Conservation (phyloP, 805 yeast genomes). For the Barnettozyma californica region DNA sequence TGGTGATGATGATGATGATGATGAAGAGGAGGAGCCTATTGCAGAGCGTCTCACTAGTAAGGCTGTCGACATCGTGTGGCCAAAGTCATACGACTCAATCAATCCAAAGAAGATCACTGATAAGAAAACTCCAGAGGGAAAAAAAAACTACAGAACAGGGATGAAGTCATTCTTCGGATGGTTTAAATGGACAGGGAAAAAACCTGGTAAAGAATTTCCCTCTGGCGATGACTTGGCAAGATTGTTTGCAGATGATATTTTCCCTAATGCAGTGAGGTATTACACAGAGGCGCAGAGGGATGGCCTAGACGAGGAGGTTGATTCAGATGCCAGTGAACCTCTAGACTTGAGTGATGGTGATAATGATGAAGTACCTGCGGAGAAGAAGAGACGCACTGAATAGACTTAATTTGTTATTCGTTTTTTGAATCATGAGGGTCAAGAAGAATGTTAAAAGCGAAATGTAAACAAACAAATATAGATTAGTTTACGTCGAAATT, state of each 20-base stretch:
- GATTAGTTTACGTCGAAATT: no score
- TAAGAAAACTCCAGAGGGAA: constrained; percentile 46
- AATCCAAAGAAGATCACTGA: constrained; percentile 49
- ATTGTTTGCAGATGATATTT: constrained; percentile 70
- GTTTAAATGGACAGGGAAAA: constrained; percentile 79
- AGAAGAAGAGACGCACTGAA: background rate
- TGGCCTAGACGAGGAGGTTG: constrained; percentile 48
- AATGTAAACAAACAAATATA: background rate
- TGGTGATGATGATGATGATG: no score
- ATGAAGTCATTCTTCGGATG: constrained; percentile 85
- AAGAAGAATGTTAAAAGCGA: background rate
- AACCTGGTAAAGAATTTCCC: constrained; percentile 72
- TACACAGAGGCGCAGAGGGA: constrained; percentile 72
- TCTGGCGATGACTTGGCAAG: constrained; percentile 75
- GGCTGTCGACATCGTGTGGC: constrained; percentile 63
- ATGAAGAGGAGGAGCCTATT: constrained; percentile 42
- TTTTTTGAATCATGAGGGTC: background rate
- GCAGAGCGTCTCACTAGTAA: constrained; percentile 51
- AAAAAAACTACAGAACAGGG: constrained; percentile 58
- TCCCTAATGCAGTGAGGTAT: constrained; percentile 79
- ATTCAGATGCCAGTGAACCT: constrained; percentile 51
- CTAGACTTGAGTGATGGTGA: constrained; percentile 32
- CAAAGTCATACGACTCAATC: constrained; percentile 48
- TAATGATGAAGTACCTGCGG: constrained; percentile 5
- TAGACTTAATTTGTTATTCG: background rate